These are phyloP conservation scores for Aphanoascus verrucosus DNA, from an alignment of 2,329 filamentous ascomycete genomes.

Conservation along the genomic window DNA sequence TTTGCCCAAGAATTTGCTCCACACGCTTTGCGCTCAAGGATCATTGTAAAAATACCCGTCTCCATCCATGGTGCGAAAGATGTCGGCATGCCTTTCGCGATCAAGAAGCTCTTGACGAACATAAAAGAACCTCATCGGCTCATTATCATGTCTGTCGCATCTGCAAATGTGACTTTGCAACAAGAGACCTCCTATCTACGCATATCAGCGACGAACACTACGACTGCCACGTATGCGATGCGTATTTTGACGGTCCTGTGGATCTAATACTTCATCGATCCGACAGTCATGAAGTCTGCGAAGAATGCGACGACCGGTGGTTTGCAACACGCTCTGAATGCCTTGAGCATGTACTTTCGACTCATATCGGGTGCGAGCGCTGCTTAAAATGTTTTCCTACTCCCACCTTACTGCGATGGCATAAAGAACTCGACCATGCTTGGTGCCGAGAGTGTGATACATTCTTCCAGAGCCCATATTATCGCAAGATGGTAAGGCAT, in stretches of 20 bases:
- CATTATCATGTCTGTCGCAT: conserved; percentile 13
- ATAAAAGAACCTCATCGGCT: conserved; percentile 3
- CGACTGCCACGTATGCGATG: neutral
- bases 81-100: conserved; percentile 9
- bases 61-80: conserved; percentile 9
- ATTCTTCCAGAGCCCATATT: conserved; percentile 15
- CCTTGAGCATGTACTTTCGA: neutral
- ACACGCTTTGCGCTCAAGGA: conserved; percentile 5
- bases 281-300: neutral
- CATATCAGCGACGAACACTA: neutral
- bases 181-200: neutral
- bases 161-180: conserved; percentile 11
- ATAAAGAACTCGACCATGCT: neutral
- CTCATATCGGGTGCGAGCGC: neutral
- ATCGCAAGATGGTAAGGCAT: conserved; percentile 16
- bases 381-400: neutral
- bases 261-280: neutral
- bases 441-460: conserved; percentile 12
- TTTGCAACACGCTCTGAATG: neutral
- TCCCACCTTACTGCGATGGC: too few species aligned
- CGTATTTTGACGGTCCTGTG: neutral
- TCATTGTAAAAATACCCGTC: conserved; percentile 9
- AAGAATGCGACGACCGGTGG: neutral
- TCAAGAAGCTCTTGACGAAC: neutral
- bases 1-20: conserved; percentile 3